A percentile compares a stretch with the other conserved stretches of the same genome.
Conservation (phyloP, 2,329 filamentous ascomycete genomes). For the Diaporthe destruens region DNA sequence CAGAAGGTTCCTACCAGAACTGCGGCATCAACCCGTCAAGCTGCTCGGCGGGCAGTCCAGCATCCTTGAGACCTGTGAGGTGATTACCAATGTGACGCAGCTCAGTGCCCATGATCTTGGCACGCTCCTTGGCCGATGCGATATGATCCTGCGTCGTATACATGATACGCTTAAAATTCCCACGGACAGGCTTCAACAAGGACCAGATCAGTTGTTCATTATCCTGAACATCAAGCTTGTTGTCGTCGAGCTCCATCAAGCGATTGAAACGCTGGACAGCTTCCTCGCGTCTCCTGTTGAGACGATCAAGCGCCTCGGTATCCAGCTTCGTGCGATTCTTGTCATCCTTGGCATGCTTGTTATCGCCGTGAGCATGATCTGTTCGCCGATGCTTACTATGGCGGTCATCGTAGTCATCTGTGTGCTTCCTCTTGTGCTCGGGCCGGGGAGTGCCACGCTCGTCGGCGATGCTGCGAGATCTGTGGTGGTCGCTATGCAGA, state of each 20-base stretch:
- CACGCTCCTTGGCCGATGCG: conserved; percentile 50
- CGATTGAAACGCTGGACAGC: conserved; percentile 54
- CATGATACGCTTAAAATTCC: conserved; percentile 55
- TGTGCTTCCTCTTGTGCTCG: conserved; percentile 73
- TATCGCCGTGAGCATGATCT: conserved; percentile 58
- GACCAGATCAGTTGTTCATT: conserved; percentile 55
- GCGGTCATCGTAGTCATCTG: conserved; percentile 64
- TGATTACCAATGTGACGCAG: conserved; percentile 53
- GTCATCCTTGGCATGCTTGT: conserved; percentile 54
- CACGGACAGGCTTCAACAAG: conserved; percentile 52
- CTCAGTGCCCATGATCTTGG: conserved; percentile 54
- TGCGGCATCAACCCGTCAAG: conserved; percentile 53
- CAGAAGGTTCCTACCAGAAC: conserved; percentile 50
- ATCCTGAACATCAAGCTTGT: conserved; percentile 51
- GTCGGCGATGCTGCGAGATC: conserved; percentile 63
- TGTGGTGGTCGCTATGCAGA: conserved; percentile 62
- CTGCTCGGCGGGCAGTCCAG: conserved; percentile 47
- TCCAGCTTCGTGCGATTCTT: conserved; percentile 53
- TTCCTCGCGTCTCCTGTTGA: conserved; percentile 51
- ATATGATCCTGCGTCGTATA: conserved; percentile 49
- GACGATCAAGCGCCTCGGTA: conserved; percentile 52
- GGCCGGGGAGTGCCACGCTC: conserved; percentile 65
- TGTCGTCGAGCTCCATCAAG: conserved; percentile 53
- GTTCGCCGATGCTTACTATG: conserved; percentile 65
- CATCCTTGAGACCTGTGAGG: conserved; percentile 51